Evolutionary conservation across 1,284 basidiomycete species (phyloP).

Genomic region (Abortiporus biennis): DNA sequence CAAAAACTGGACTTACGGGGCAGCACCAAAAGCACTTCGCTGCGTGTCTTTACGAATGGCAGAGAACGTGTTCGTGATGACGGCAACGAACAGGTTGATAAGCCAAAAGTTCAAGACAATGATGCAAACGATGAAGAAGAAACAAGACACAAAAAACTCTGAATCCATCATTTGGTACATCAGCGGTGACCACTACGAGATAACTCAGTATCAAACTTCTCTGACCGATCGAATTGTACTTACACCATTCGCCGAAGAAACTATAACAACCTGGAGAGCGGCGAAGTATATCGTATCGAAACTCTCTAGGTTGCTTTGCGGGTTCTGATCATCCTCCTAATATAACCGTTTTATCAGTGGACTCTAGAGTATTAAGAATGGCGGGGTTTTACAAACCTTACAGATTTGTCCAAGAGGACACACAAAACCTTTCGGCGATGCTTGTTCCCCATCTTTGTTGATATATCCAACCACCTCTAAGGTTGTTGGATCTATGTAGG

Average conservation of each 20-base stretch:
- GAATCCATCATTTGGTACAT: constrained; percentile 94
- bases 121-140: constrained; percentile 86
- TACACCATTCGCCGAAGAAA: constrained; percentile 77
- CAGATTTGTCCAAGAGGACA: constrained; percentile 83
- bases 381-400: constrained; percentile 35
- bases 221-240: constrained; percentile 19
- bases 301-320: constrained; percentile 62
- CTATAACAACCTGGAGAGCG: constrained; percentile 80
- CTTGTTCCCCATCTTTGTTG: constrained; percentile 28
- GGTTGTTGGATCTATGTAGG: constrained; percentile 59
- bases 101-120: constrained; percentile 91
- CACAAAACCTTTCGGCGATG: constrained; percentile 63
- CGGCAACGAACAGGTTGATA: constrained; percentile 93
- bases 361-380: constrained; percentile 1
- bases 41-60: constrained; percentile 86
- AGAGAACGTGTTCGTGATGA: constrained; percentile 93
- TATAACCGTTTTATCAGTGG: background rate
- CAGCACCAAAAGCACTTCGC: constrained; percentile 90
- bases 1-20: constrained; percentile 55
- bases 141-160: constrained; percentile 83
- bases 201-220: background rate
- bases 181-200: constrained; percentile 57
- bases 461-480: constrained; percentile 44
- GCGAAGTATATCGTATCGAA: constrained; percentile 91
- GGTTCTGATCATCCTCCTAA: constrained; percentile 62